Evolutionary conservation across 2,329 filamentous ascomycete species (phyloP).

Genomic region (Aspergillus ustus): DNA sequence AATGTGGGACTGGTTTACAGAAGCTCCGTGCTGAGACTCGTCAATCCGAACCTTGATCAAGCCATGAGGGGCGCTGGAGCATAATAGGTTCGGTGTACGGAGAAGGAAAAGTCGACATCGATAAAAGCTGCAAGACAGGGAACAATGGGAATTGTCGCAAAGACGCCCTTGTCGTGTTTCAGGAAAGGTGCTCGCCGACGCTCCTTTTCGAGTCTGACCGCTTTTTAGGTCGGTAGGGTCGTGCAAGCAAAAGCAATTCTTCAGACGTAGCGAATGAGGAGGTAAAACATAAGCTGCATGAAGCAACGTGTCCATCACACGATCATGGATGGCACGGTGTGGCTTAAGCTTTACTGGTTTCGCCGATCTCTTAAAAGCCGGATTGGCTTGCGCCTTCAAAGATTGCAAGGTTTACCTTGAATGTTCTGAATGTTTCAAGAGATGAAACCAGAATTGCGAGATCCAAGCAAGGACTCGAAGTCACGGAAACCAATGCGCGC

Average conservation of each 20-base stretch:
- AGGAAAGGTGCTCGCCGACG: background rate
- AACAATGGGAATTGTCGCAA: background rate
- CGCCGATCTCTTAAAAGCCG: background rate
- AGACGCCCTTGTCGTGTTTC: background rate
- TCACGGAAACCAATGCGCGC: background rate
- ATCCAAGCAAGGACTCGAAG: background rate
- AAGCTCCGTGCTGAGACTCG: too few species aligned
- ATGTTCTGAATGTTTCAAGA: background rate
- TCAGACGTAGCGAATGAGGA: background rate
- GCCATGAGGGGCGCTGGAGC: too few species aligned
- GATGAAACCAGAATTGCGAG: background rate
- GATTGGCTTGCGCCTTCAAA: background rate
- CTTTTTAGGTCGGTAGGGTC: background rate
- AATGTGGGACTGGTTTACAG: too few species aligned
- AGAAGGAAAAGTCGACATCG: too few species aligned
- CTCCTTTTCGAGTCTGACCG: background rate
- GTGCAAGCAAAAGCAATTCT: background rate
- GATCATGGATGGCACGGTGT: background rate
- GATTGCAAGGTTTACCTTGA: background rate
- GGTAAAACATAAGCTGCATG: conserved; percentile 1
- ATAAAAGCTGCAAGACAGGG: background rate
- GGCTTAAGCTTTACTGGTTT: background rate
- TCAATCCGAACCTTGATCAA: too few species aligned
- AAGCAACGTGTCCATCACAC: conserved; percentile 7
- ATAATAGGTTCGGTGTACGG: too few species aligned